Conservation (phyloP, 352 stramenopile species). For the Peronospora farinosa region DNA sequence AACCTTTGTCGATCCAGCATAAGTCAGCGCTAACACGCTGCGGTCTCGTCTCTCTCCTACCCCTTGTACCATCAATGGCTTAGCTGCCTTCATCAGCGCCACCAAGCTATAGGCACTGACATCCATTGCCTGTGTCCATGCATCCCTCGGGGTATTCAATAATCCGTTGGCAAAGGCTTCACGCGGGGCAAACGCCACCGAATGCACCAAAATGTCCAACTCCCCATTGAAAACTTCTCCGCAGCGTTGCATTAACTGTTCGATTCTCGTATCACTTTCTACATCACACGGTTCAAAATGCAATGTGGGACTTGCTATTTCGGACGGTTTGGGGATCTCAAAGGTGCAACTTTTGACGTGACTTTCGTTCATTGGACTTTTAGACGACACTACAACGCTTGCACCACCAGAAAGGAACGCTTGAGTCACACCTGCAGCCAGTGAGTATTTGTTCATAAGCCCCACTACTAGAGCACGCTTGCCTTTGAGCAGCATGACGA, state of each 20-base stretch:
- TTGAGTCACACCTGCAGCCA: conserved; percentile 69
- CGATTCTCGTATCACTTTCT: conserved; percentile 47
- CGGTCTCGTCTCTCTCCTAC: conserved; percentile 29
- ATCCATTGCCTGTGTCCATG: conserved; percentile 76
- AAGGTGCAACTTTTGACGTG: conserved; percentile 53
- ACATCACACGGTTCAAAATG: conserved; percentile 76
- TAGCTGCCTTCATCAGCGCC: conserved; percentile 54
- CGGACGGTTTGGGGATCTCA: conserved; percentile 16
- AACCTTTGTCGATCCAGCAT: conserved; percentile 66
- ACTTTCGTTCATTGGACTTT: conserved; percentile 34
- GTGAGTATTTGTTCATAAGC: conserved; percentile 86
- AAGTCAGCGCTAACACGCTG: conserved; percentile 86
- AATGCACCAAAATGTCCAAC: conserved; percentile 87
- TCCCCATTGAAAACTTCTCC: conserved; percentile 39
- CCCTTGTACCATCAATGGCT: conserved; percentile 40
- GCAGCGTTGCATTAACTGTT: conserved; percentile 40
- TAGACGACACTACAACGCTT: conserved; percentile 75
- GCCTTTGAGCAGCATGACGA: conserved; percentile 38
- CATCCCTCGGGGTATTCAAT: conserved; percentile 34
- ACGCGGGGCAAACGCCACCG: conserved; percentile 81
- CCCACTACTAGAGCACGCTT: conserved; percentile 83
- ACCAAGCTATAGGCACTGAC: conserved; percentile 89
- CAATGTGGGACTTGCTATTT: conserved; percentile 17
- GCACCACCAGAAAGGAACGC: conserved; percentile 58
- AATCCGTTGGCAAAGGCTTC: conserved; percentile 68